Evolutionary conservation across 2,329 filamentous ascomycete genomes (phyloP), one percentile per base, ranked within the genome.

Genomic region (Apiospora malaysiana): DNA sequence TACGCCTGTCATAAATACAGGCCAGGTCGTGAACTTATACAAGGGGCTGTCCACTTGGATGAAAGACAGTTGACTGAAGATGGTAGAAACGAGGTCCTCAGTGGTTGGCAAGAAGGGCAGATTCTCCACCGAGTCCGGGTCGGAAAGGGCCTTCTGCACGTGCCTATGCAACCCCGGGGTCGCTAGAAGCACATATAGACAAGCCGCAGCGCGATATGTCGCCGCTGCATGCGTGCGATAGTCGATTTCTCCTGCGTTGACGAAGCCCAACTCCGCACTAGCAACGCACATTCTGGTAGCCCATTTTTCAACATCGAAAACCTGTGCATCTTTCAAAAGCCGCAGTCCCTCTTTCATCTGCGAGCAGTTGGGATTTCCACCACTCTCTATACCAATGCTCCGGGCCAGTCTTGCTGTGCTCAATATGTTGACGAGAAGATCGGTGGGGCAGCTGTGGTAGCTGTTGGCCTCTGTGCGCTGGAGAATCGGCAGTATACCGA

Each of bases 1-100:
- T 0, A 87, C 87, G 1, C 88, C 88, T 2, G 86, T 86, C 42
- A 90, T 83, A 73, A 90, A 89, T 0, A 87, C 82, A 1, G 88
- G 87, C 88, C 88, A 90, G n/a, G 85, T 85, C 2, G 87, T 88
- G 9, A 86, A 88, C 76, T 89, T 90, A 81, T 88, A 90, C 56
- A 89, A 82, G 8, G 84, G 83, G 74, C 88, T 86, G 2, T 81
- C 77, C 25, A 83, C 82, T 40, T 81, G 81, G 46, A 90, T 83
- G 69, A 82, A 79, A 7, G 83, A 84, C 32, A 90, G 80, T 71
- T 89, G 84, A n/a, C 79, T 74, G 1, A 89, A 79, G 47, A 88
- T 86, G 45, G 88, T 86, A 32, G 81, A 76, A 4, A 86, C 84
- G 1, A 90, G 82, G 10, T 85, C 75, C 65, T 83, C 77, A 27